Evolutionary conservation across 331 rosid genomes (phyloP).

Genomic region (Erythrophleum ivorense): DNA sequence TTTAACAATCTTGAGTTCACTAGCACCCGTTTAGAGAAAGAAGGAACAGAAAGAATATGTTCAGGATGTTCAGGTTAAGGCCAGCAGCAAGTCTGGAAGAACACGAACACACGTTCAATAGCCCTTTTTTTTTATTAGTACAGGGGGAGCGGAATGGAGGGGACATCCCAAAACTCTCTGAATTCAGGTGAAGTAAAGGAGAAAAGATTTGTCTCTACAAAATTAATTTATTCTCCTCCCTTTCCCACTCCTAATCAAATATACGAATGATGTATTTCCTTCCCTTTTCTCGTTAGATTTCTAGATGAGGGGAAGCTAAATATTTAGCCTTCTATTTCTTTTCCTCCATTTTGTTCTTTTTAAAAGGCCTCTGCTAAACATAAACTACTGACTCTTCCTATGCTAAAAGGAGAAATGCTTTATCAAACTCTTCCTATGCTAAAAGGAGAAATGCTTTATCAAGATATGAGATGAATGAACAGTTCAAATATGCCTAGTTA

Average conservation of each 20-base stretch:
- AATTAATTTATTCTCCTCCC: background rate
- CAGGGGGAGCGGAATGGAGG: background rate
- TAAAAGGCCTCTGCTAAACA: slow-evolving; percentile 15
- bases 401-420: slow-evolving; percentile 23
- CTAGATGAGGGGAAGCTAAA: slow-evolving; percentile 13
- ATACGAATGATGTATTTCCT: background rate
- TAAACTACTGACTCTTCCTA: slow-evolving; percentile 9
- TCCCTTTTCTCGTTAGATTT: slow-evolving; percentile 10
- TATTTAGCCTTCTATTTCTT: slow-evolving; percentile 8
- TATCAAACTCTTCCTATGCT: background rate
- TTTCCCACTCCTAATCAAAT: background rate
- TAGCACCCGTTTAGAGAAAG: background rate
- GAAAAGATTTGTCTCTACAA: background rate
- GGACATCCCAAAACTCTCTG: background rate
- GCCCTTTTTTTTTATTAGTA: background rate
- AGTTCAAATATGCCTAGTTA: background rate
- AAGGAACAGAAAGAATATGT: background rate
- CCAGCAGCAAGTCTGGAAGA: background rate
- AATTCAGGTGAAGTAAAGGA: background rate
- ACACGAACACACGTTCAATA: background rate
- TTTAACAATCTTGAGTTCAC: slow-evolving; percentile 25
- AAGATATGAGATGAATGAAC: background rate
- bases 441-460: slow-evolving; percentile 16
- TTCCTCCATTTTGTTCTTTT: slow-evolving; percentile 2
- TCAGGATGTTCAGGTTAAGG: background rate